Percentiles rank a stretch among this genome's conserved stretches.
These are phyloP conservation scores for Simplicillium aogashimaense DNA, from an alignment of 2,329 filamentous ascomycete species.

Conservation along the genomic window DNA sequence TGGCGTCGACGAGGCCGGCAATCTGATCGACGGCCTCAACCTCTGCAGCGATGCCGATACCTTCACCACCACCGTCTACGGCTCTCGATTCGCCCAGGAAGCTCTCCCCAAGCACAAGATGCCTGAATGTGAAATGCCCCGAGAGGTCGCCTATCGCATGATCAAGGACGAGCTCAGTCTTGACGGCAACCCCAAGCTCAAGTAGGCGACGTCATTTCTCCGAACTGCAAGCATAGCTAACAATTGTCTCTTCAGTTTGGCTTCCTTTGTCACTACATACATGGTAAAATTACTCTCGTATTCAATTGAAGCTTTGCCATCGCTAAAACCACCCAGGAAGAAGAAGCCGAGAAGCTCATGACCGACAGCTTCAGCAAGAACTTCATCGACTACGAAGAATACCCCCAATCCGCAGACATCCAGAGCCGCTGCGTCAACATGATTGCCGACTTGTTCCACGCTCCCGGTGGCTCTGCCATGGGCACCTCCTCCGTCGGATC, in stretches of 20 bases:
- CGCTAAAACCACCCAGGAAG: slow-evolving; percentile 51
- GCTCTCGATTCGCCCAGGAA: slow-evolving; percentile 69
- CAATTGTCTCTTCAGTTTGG: slow-evolving; percentile 46
- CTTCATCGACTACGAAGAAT: slow-evolving; percentile 86
- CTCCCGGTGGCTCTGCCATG: slow-evolving; percentile 61
- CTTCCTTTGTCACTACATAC: slow-evolving; percentile 91
- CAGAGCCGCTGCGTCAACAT: slow-evolving; percentile 89
- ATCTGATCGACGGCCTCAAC: slow-evolving; percentile 32
- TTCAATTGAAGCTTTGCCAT: slow-evolving; percentile 4
- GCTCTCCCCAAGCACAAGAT: slow-evolving; percentile 79
- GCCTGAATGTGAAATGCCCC: slow-evolving; percentile 84
- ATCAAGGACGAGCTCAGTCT: slow-evolving; percentile 91
- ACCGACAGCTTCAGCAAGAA: slow-evolving; percentile 86
- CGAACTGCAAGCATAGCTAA: too few relatives aligned
- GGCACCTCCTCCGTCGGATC: slow-evolving; percentile 85
- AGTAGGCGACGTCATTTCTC: slow-evolving; percentile 37
- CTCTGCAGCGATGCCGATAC: slow-evolving; percentile 42
- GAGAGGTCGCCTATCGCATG: slow-evolving; percentile 88
- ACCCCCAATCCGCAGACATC: slow-evolving; percentile 71
- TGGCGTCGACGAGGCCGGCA: slow-evolving; percentile 19
- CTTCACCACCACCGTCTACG: slow-evolving; percentile 77
- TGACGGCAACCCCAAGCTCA: slow-evolving; percentile 84
- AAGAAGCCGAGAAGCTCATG: slow-evolving; percentile 95
- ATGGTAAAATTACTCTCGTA: slow-evolving; percentile 50
- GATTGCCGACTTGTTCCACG: slow-evolving; percentile 85